phyloP scores from a whole-genome alignment of 495 filamentous ascomycete genomes.

The Chaetomidium leptoderma region DNA sequence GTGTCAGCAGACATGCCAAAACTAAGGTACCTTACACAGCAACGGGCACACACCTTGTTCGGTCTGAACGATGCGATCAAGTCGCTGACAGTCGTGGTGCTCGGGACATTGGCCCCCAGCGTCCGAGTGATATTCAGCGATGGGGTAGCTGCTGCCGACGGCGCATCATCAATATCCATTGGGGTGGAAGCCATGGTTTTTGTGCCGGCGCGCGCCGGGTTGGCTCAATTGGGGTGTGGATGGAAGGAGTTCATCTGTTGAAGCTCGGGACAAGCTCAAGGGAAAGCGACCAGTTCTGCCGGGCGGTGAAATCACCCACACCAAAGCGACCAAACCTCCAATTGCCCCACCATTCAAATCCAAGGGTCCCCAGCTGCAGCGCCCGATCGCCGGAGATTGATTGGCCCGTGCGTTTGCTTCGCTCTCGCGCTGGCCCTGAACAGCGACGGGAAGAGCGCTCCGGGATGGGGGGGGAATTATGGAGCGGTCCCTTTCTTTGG shows the following conservation, averaged over 20 bases:
- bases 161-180: constrained; percentile 50
- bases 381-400: constrained; percentile 17
- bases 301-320: constrained; percentile 9
- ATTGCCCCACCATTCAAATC: not conserved
- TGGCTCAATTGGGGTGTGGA: constrained; percentile 2
- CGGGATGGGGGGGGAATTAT: too few relatives aligned
- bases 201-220: not conserved
- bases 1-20: constrained; percentile 14
- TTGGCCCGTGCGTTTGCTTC: too few relatives aligned
- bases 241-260: not conserved
- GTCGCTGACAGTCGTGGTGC: constrained; percentile 44
- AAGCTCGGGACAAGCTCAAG: not conserved
- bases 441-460: too few relatives aligned
- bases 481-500: too few relatives aligned
- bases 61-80: constrained; percentile 47
- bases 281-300: constrained; percentile 10
- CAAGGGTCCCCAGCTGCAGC: not conserved
- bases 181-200: constrained; percentile 47
- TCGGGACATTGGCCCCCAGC: constrained; percentile 27
- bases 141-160: constrained; percentile 34
- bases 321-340: not conserved
- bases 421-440: too few relatives aligned
- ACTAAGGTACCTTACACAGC: constrained; percentile 1
- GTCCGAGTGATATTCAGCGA: constrained; percentile 40
- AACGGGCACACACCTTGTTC: constrained; percentile 42